Percentiles rank a stretch among this genome's conserved stretches.
phyloP scores from a whole-genome alignment of 768 basidiomycete genomes.

The Cystofilobasidium capitatum region DNA sequence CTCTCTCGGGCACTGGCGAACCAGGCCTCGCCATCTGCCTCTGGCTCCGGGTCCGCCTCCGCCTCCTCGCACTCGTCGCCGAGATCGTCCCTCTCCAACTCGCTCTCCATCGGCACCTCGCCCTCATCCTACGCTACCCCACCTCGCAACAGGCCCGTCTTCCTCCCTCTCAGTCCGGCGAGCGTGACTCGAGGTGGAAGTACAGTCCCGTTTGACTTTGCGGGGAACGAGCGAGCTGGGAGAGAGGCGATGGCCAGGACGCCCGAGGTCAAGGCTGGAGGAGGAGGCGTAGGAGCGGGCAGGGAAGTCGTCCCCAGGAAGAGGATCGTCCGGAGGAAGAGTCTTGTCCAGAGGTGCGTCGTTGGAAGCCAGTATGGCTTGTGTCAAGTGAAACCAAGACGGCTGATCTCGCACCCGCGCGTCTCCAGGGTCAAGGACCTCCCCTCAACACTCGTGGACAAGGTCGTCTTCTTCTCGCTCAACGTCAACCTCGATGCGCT shows the following conservation, averaged over 20 bases:
- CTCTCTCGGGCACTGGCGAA: not conserved
- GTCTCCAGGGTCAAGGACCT: constrained; percentile 5
- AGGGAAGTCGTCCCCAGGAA: not conserved
- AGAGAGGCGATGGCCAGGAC: constrained; percentile 4
- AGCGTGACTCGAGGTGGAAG: constrained; percentile 16
- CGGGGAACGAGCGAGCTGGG: constrained; percentile 16
- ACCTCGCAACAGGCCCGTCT: not conserved
- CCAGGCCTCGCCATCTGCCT: not conserved
- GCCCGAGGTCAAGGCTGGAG: not conserved
- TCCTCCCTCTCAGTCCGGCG: constrained; percentile 16
- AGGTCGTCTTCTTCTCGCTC: constrained; percentile 14
- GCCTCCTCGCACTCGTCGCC: not conserved
- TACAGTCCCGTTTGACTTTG: constrained; percentile 26
- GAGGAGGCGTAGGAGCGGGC: not conserved
- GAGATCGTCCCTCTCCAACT: not conserved
- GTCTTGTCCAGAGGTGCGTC: constrained; percentile 15
- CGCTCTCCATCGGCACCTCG: not conserved
- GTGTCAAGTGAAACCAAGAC: not conserved
- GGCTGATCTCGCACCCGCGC: too few relatives aligned
- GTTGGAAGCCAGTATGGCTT: too few relatives aligned
- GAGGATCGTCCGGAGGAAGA: constrained; percentile 16
- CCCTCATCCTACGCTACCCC: not conserved
- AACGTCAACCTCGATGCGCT: constrained; percentile 18
- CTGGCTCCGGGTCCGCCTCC: not conserved
- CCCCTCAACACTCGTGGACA: constrained; percentile 8